These are phyloP conservation scores for Magnusiomyces starmeri DNA, from an alignment of 1,139 yeast genomes.

Conservation along the genomic window DNA sequence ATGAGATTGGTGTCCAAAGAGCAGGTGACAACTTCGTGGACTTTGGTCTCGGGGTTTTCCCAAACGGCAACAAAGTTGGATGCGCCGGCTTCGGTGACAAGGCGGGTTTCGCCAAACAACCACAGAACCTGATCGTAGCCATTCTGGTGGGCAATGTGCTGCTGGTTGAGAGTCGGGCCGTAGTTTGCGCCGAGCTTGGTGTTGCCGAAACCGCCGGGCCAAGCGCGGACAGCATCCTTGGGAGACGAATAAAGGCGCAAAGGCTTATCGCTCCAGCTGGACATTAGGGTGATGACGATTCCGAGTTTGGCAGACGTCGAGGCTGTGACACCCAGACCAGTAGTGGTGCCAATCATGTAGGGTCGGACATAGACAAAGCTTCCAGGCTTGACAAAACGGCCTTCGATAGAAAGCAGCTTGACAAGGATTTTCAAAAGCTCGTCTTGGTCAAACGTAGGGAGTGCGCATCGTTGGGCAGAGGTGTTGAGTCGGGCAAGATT, in stretches of 20 bases:
- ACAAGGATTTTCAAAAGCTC: constrained; percentile 37
- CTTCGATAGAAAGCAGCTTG: constrained; percentile 35
- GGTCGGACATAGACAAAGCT: constrained; percentile 32
- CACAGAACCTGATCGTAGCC: constrained; percentile 42
- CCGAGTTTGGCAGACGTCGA: constrained; percentile 37
- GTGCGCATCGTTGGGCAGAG: constrained; percentile 37
- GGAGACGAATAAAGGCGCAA: constrained; percentile 36
- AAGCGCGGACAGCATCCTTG: constrained; percentile 65
- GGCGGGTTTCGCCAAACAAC: constrained; percentile 37
- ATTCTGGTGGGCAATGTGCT: constrained; percentile 34
- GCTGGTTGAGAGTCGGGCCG: constrained; percentile 40
- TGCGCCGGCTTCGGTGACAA: constrained; percentile 43
- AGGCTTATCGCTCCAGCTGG: constrained; percentile 29
- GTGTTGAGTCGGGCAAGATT: constrained; percentile 39
- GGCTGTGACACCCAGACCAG: constrained; percentile 37
- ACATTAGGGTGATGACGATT: constrained; percentile 37
- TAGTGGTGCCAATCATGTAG: constrained; percentile 30
- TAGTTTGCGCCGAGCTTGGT: constrained; percentile 95
- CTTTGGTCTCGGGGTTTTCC: constrained; percentile 30
- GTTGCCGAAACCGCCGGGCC: constrained; percentile 99
- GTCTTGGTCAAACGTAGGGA: constrained; percentile 38
- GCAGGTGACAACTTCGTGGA: constrained; percentile 38
- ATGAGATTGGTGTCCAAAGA: constrained; percentile 36
- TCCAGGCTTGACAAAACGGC: constrained; percentile 33
- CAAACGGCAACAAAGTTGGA: constrained; percentile 39